These are phyloP conservation scores for Calonectria naviculata DNA, from an alignment of 2,329 filamentous ascomycete species.

Conservation along the genomic window DNA sequence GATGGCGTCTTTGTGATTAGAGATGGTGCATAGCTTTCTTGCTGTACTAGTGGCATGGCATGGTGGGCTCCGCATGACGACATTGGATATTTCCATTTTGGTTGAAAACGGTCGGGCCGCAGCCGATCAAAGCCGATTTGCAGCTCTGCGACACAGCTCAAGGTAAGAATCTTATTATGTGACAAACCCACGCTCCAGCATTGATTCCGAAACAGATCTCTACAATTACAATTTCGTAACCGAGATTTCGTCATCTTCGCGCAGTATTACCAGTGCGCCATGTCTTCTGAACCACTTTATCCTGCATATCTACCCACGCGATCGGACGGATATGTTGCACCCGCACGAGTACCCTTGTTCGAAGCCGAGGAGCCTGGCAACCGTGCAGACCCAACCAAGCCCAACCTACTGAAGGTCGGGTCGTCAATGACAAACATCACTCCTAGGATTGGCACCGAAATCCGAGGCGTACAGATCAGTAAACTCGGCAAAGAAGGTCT, in stretches of 20 bases:
- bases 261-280: slow-evolving; percentile 6
- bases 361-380: slow-evolving; percentile 44
- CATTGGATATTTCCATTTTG: slow-evolving; percentile 5
- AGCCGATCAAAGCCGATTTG: slow-evolving; percentile 12
- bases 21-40: slow-evolving; percentile 5
- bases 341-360: slow-evolving; percentile 39
- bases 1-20: slow-evolving; percentile 11
- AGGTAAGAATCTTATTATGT: slow-evolving; percentile 9
- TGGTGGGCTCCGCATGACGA: slow-evolving; percentile 22
- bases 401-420: slow-evolving; percentile 31
- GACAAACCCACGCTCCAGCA: background rate
- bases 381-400: slow-evolving; percentile 42
- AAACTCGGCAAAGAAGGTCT: slow-evolving; percentile 36
- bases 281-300: slow-evolving; percentile 44
- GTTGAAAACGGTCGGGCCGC: slow-evolving; percentile 23
- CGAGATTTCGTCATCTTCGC: background rate
- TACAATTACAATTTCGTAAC: background rate
- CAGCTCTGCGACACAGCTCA: background rate
- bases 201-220: slow-evolving; percentile 1
- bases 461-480: slow-evolving; percentile 44
- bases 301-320: slow-evolving; percentile 47
- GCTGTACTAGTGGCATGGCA: background rate
- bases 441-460: slow-evolving; percentile 42
- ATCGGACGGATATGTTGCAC: slow-evolving; percentile 42
- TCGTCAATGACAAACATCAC: slow-evolving; percentile 37